These are phyloP conservation scores for Cryptosporidium xiaoi DNA, from an alignment of 169 alveolate species.

Conservation along the genomic window DNA sequence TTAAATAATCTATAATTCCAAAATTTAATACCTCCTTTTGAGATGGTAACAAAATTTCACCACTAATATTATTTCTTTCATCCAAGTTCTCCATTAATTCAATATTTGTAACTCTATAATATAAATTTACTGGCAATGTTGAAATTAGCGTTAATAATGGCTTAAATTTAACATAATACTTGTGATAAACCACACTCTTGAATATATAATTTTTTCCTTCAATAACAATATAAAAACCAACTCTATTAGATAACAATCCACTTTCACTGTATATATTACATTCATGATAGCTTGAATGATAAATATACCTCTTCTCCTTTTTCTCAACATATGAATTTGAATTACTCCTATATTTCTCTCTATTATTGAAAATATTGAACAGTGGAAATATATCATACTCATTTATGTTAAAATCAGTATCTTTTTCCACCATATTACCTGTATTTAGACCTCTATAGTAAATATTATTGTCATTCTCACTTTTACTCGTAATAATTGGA, in stretches of 20 bases:
- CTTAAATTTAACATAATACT: constrained; percentile 16
- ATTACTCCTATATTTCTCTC: constrained; percentile 1
- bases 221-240: constrained; percentile 38
- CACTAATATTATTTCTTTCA: not conserved
- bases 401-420: not conserved
- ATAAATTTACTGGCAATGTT: constrained; percentile 35
- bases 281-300: constrained; percentile 7
- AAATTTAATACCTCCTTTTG: not conserved
- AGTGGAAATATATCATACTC: constrained; percentile 15
- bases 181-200: not conserved
- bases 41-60: no score
- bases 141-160: constrained; percentile 43
- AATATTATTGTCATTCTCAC: not conserved
- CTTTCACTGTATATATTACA: not conserved
- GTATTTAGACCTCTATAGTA: not conserved
- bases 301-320: not conserved
- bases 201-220: constrained; percentile 1
- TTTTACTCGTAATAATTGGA: not conserved
- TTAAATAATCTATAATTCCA: constrained; percentile 29
- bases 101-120: constrained; percentile 11
- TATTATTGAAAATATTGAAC: not conserved
- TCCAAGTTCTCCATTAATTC: not conserved
- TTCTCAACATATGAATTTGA: not conserved
- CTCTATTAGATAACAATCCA: not conserved
- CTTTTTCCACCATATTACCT: not conserved